Conservation (phyloP, 768 basidiomycete species). For the Lactarius sp. region DNA sequence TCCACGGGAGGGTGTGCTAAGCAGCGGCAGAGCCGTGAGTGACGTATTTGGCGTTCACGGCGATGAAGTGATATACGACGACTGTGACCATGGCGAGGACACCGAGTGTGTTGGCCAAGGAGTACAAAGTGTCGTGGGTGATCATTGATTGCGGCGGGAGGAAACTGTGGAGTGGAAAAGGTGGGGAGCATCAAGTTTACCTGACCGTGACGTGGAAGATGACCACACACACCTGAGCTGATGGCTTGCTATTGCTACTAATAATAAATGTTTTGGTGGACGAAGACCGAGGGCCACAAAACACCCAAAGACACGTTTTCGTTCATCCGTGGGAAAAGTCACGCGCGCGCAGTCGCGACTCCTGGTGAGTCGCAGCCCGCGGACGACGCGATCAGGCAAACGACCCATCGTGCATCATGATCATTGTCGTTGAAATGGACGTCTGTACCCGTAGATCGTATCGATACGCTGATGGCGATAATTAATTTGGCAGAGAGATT, state of each 20-base stretch:
- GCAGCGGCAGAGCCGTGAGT: conserved; percentile 14
- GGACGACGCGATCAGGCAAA: too few species aligned
- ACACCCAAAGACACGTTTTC: background rate
- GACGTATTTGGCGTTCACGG: conserved; percentile 66
- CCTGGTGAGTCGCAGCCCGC: too few species aligned
- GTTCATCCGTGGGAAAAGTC: background rate
- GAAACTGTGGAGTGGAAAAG: background rate
- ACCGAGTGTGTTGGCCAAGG: conserved; percentile 79
- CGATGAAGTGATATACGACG: conserved; percentile 85
- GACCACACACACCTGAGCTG: background rate
- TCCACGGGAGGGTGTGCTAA: background rate
- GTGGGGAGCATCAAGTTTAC: background rate
- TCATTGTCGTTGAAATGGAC: too few species aligned
- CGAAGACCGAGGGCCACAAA: background rate
- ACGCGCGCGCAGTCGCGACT: background rate
- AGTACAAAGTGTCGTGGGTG: conserved; percentile 71
- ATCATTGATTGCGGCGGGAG: conserved; percentile 57
- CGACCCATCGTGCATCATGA: too few species aligned
- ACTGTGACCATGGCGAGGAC: conserved; percentile 82
- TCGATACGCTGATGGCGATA: too few species aligned
- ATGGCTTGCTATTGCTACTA: background rate
- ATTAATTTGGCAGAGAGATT: too few species aligned
- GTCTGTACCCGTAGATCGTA: too few species aligned
- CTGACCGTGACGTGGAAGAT: background rate
- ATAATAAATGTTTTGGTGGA: background rate